Percentiles rank a stretch among this genome's conserved stretches.
phyloP scores from a whole-genome alignment of 192 early-diverging fungal species.

The Coemansia sp. region DNA sequence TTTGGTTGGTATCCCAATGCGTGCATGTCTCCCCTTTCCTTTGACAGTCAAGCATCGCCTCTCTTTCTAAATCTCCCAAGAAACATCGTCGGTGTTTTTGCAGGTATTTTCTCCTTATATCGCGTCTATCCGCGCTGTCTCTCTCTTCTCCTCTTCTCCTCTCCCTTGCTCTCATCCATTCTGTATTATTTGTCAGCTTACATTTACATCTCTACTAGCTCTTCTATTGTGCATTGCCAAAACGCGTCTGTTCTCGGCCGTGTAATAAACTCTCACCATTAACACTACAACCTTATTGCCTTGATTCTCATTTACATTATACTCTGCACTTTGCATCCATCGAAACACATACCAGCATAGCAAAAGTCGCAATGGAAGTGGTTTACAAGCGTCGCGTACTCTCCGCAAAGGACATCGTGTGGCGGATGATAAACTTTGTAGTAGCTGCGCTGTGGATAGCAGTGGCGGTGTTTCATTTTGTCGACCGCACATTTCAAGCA shows the following conservation, averaged over 20 bases:
- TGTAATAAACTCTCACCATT: not conserved
- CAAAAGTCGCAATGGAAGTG: slow-evolving; percentile 7
- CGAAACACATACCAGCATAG: not conserved
- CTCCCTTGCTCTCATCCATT: slow-evolving; percentile 1
- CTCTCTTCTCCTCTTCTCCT: not conserved
- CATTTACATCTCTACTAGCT: not conserved
- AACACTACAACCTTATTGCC: too few relatives aligned
- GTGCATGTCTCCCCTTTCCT: too few relatives aligned
- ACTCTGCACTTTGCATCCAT: too few relatives aligned
- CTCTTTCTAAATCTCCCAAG: too few relatives aligned
- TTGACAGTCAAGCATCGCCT: too few relatives aligned
- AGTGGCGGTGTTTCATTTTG: slow-evolving; percentile 40
- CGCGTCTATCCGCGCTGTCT: not conserved
- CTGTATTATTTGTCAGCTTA: slow-evolving; percentile 3
- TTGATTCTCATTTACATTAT: too few relatives aligned
- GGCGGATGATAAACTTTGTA: slow-evolving; percentile 47
- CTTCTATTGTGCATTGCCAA: slow-evolving; percentile 1
- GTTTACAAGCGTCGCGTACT: not conserved
- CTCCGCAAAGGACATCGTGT: slow-evolving; percentile 23
- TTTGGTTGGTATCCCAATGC: not conserved
- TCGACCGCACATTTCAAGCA: slow-evolving; percentile 36
- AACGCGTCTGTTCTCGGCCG: not conserved
- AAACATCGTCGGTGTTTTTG: too few relatives aligned
- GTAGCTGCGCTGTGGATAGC: slow-evolving; percentile 50
- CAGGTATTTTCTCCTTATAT: too few relatives aligned